phyloP scores from a whole-genome alignment of 805 yeast genomes.

The Candida sphagnicola region DNA sequence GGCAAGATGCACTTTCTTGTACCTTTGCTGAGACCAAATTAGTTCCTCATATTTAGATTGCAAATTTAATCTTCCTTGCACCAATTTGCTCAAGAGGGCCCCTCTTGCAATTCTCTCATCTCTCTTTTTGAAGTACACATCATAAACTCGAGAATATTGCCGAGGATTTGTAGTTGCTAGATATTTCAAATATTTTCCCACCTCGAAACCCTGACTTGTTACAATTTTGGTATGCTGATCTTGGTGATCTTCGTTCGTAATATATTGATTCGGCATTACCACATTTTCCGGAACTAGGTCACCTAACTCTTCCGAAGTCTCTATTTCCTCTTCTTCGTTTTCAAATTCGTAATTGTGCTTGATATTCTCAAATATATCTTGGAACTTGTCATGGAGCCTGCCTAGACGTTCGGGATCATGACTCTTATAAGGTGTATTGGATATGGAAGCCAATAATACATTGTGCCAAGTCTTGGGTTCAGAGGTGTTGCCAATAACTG shows the following conservation, averaged over 20 bases:
- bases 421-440: slow-evolving; percentile 7
- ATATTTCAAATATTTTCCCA: slow-evolving; percentile 6
- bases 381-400: slow-evolving; percentile 19
- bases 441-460: slow-evolving; percentile 19
- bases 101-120: background rate
- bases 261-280: background rate
- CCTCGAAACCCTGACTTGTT: slow-evolving; percentile 6
- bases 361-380: slow-evolving; percentile 20
- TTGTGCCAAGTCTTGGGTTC: slow-evolving; percentile 23
- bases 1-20: background rate
- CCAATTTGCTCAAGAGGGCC: background rate
- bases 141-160: background rate
- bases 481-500: slow-evolving; percentile 2
- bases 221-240: too few relatives aligned
- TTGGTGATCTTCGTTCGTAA: background rate
- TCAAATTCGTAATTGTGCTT: slow-evolving; percentile 24
- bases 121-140: background rate
- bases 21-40: background rate
- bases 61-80: background rate
- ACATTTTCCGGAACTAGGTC: slow-evolving; percentile 3
- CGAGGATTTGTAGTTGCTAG: background rate
- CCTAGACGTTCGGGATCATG: slow-evolving; percentile 9
- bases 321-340: slow-evolving; percentile 6
- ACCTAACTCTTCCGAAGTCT: background rate
- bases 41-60: background rate